These are phyloP conservation scores for Colletotrichum sublineola DNA, from an alignment of 2,329 filamentous ascomycete species.

Conservation along the genomic window DNA sequence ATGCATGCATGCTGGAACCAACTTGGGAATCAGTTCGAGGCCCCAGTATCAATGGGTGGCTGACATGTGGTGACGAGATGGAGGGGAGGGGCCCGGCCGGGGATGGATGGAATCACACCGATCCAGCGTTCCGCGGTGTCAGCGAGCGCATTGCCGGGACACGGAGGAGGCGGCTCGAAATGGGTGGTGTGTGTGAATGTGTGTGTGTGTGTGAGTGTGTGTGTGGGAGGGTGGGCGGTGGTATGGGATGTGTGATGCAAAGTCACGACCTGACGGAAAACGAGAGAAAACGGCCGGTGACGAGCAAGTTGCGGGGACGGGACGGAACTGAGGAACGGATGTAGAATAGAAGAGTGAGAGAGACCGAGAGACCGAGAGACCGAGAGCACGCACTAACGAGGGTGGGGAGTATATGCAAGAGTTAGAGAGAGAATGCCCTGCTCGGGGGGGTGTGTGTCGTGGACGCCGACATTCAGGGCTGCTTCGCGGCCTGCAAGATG, in stretches of 20 bases:
- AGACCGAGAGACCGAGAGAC: not conserved
- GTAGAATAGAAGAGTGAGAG: not conserved
- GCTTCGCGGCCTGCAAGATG: constrained; percentile 31
- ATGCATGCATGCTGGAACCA: not conserved
- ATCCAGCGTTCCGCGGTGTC: constrained; percentile 38
- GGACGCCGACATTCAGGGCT: constrained; percentile 17
- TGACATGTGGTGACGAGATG: constrained; percentile 30
- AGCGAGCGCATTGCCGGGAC: constrained; percentile 39
- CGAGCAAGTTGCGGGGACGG: constrained; percentile 16
- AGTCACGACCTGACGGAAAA: constrained; percentile 26
- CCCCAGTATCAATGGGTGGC: constrained; percentile 22
- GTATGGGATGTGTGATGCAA: constrained; percentile 22
- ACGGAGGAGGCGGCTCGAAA: constrained; percentile 5
- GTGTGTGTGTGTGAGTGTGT: constrained; percentile 2
- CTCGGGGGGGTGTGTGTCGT: not conserved
- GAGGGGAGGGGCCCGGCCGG: constrained; percentile 23
- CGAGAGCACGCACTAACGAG: too few species aligned
- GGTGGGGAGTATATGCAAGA: too few species aligned
- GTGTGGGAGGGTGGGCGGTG: constrained; percentile 8
- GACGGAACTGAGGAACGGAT: not conserved
- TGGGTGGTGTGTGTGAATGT: not conserved
- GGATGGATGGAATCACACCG: constrained; percentile 23
- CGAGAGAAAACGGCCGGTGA: constrained; percentile 9
- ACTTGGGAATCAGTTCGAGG: not conserved
- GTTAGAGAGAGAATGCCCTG: not conserved